Evolutionary conservation across 306 rosid species (phyloP).

Genomic region (Inga oerstediana): DNA sequence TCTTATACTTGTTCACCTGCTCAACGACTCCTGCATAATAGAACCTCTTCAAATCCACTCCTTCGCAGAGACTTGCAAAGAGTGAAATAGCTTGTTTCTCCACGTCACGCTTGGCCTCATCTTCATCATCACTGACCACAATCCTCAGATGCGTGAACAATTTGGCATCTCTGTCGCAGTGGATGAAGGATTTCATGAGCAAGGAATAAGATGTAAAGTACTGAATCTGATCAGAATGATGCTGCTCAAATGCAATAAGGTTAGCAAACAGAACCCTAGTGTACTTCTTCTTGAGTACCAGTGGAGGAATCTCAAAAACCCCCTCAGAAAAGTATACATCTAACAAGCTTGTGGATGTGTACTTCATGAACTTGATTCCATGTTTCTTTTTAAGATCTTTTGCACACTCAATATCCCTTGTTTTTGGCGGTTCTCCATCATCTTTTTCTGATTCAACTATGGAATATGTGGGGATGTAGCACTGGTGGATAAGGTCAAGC

Average conservation of each 20-base stretch:
- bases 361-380: slow-evolving; percentile 51
- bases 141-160: slow-evolving; percentile 37
- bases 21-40: slow-evolving; percentile 47
- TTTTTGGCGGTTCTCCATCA: not conserved
- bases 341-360: slow-evolving; percentile 38
- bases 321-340: slow-evolving; percentile 53
- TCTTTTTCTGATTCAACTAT: not conserved
- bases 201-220: slow-evolving; percentile 52
- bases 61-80: slow-evolving; percentile 33
- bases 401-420: slow-evolving; percentile 28
- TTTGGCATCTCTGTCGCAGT: slow-evolving; percentile 37
- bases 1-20: slow-evolving; percentile 27
- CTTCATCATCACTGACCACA: slow-evolving; percentile 19
- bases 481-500: slow-evolving; percentile 55
- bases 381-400: slow-evolving; percentile 25
- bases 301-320: slow-evolving; percentile 48
- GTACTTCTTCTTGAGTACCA: slow-evolving; percentile 26
- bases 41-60: slow-evolving; percentile 18
- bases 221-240: slow-evolving; percentile 29
- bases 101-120: not conserved
- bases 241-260: slow-evolving; percentile 56
- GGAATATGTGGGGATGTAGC: slow-evolving; percentile 47
- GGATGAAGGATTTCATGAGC: slow-evolving; percentile 45
- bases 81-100: slow-evolving; percentile 28
- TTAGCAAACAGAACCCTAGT: slow-evolving; percentile 46